phyloP scores from a whole-genome alignment of 305 asterid genomes.

The Petunia hybrid region DNA sequence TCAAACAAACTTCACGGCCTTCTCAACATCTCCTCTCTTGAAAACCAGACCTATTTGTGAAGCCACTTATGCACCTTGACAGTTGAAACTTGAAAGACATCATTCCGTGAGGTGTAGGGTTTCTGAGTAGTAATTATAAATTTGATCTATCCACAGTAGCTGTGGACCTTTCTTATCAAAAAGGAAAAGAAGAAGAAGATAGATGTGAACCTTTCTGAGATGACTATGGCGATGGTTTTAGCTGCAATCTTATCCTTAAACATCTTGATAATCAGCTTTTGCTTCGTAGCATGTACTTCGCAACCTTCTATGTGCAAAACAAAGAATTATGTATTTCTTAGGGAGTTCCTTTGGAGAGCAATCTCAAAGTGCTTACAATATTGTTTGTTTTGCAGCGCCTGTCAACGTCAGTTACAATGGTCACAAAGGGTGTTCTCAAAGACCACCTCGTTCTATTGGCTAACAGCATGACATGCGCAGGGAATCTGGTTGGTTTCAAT shows the following conservation, averaged over 20 bases:
- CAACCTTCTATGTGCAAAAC: slow-evolving; percentile 16
- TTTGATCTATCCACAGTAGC: slow-evolving; percentile 19
- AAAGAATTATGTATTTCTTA: background rate
- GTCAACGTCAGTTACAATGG: slow-evolving; percentile 93
- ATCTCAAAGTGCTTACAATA: slow-evolving; percentile 1
- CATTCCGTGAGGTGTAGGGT: background rate
- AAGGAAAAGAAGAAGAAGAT: background rate
- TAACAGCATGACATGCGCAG: slow-evolving; percentile 95
- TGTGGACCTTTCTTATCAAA: background rate
- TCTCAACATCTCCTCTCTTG: slow-evolving; percentile 20
- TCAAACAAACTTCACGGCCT: background rate
- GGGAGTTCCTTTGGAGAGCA: background rate
- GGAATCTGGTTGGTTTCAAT: slow-evolving; percentile 89
- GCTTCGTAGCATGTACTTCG: background rate
- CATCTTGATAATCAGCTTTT: background rate
- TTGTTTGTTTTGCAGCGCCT: slow-evolving; percentile 68
- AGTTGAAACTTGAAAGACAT: slow-evolving; percentile 1
- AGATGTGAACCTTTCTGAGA: slow-evolving; percentile 1
- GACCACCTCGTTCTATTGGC: slow-evolving; percentile 93
- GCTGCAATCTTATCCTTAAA: background rate
- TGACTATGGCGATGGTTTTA: background rate
- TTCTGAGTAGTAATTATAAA: background rate
- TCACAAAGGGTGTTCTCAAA: slow-evolving; percentile 95
- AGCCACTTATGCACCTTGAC: background rate
- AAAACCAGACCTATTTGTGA: background rate